Evolutionary conservation across 2,329 filamentous ascomycete species (phyloP).

Genomic region (Apiospora saccharicola): DNA sequence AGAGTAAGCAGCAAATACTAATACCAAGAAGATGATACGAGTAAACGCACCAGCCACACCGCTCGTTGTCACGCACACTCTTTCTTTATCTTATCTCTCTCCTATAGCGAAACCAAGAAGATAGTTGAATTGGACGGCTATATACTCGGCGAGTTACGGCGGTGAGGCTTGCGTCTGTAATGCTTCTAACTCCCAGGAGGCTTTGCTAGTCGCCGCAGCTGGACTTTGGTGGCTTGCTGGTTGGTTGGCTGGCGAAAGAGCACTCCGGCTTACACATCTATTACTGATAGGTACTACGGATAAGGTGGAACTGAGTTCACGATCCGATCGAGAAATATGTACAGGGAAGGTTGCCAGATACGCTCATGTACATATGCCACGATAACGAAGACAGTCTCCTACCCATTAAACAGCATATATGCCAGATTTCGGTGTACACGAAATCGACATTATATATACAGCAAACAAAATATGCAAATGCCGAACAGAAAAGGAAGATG

Average conservation of each 20-base stretch:
- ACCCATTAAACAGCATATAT: not conserved
- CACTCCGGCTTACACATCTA: not conserved
- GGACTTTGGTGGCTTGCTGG: constrained; percentile 1
- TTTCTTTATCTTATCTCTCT: not conserved
- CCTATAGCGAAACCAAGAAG: not conserved
- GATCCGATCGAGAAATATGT: not conserved
- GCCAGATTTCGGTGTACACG: not conserved
- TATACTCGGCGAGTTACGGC: constrained; percentile 16
- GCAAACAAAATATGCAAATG: not conserved
- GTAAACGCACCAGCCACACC: not conserved
- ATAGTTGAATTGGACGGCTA: not conserved
- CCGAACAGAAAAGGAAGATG: not conserved
- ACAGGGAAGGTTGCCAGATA: not conserved
- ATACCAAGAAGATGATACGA: not conserved
- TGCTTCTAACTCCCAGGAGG: not conserved
- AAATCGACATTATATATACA: not conserved
- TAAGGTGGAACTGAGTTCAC: not conserved
- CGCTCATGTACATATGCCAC: not conserved
- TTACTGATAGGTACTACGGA: not conserved
- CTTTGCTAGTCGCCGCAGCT: not conserved
- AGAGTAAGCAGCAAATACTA: not conserved
- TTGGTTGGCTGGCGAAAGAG: not conserved
- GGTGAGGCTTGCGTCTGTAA: not conserved
- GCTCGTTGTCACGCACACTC: too few relatives aligned
- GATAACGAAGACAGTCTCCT: not conserved